phyloP scores from a whole-genome alignment of 345 rosid species.

The Moricandia arvensis region DNA sequence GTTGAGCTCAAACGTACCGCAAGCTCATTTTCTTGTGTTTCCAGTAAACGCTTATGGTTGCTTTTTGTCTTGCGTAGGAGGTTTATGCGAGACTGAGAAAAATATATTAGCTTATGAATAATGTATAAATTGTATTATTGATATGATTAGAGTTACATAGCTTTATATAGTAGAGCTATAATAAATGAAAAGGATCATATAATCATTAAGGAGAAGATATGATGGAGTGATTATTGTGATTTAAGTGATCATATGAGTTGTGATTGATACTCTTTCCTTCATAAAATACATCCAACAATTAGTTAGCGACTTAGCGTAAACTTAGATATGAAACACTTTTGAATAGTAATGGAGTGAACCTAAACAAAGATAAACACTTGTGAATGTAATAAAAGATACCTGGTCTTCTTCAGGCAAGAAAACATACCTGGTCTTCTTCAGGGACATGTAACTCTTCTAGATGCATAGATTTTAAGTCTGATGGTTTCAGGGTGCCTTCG shows the following conservation, averaged over 20 bases:
- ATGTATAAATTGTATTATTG: no score
- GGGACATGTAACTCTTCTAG: conserved; percentile 40
- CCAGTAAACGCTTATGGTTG: conserved; percentile 50
- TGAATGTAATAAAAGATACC: no score
- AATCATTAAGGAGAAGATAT: no score
- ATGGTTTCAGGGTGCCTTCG: conserved; percentile 34
- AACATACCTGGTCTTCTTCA: conserved; percentile 46
- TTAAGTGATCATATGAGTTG: no score
- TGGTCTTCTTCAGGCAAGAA: no score
- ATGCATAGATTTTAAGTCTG: conserved; percentile 40
- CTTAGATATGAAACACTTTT: neutral
- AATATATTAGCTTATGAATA: no score
- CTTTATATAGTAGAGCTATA: no score
- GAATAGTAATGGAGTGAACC: no score
- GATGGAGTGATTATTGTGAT: no score
- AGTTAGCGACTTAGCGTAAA: conserved; percentile 12
- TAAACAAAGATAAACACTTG: neutral
- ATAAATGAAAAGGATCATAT: no score
- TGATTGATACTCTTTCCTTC: no score
- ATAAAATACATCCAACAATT: neutral
- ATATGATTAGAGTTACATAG: no score
- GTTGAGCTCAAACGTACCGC: conserved; percentile 51
- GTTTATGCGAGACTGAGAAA: conserved; percentile 52
- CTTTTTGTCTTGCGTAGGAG: conserved; percentile 41
- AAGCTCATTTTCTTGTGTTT: conserved; percentile 77